Base-by-base conservation (phyloP, 2,329 filamentous ascomycete species). In the Alternaria solani region DNA sequence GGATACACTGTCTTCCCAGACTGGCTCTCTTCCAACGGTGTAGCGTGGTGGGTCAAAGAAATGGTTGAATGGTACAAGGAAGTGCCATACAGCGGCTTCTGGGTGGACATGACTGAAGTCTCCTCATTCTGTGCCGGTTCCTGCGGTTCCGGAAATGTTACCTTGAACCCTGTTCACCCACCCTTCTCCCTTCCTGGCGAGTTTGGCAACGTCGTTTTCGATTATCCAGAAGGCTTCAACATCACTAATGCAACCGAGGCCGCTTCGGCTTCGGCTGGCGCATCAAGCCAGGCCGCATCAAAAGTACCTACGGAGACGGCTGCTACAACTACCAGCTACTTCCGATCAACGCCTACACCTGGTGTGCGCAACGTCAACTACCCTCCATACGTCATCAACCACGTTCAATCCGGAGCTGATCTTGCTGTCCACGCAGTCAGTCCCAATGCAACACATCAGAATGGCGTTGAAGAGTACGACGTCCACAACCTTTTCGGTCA, bases 391-490 rank as follows among this genome's bases (percentile, higher is more conserved):
- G 86, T 88, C 6, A 89, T 94, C 72, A 88, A 93, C 75, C 87
- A 94, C 73, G 86, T 88, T 41, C 85, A 91, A 43, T 91, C 90
- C 4, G 58, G 58, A 38, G 58, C 58, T 16, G 90, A 92, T 69
- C 83, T 94, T 23, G 89, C 87, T 16, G 88, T 89, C 2, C 88
- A 92, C 68, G 91, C 91, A 1, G 84, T 94, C 26, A 88, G 87
- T 61, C 91, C 91, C 0, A 93, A 95, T 69, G 89, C 92, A 0
- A 93, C 90, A 2, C 91, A 95, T 71, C 82, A 86, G 46, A 90
- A 92, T 67, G 91, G 91, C 4, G 82, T 87, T 1, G 76, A 87
- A 41, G 90, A 96, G 73, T 96, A 96, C 72, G 92, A 96, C 73
- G 87, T 92, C 26, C 93, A 96, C 82, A 95, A 92, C 71, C 79